A percentile compares a stretch with the other conserved stretches of the same genome.
Evolutionary conservation across 345 rosid species (phyloP).

Genomic region (Alliaria petiolata): DNA sequence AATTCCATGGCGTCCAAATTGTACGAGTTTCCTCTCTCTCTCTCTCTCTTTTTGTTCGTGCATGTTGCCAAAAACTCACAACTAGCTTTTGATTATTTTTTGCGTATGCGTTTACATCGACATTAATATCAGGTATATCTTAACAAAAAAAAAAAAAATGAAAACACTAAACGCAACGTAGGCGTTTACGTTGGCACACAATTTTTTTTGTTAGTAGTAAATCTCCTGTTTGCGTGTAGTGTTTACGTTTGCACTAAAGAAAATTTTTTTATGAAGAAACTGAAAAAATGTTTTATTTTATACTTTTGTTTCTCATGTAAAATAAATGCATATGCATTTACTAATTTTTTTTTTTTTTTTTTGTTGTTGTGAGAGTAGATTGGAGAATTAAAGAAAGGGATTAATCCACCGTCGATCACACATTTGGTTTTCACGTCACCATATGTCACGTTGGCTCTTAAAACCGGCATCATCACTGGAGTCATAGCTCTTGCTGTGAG

Average conservation of each 20-base stretch:
- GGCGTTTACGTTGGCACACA: too few relatives aligned
- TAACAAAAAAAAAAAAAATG: too few relatives aligned
- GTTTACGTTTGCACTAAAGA: too few relatives aligned
- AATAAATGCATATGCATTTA: too few relatives aligned
- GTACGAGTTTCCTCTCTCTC: slow-evolving; percentile 22
- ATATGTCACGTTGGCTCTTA: slow-evolving; percentile 48
- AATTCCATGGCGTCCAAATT: slow-evolving; percentile 75
- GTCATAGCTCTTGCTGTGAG: slow-evolving; percentile 82
- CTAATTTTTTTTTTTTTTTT: too few relatives aligned
- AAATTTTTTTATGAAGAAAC: too few relatives aligned
- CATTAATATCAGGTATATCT: too few relatives aligned
- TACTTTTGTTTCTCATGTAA: too few relatives aligned
- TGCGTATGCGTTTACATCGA: not conserved
- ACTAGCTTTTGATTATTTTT: not conserved
- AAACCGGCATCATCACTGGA: slow-evolving; percentile 79
- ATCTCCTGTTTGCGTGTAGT: too few relatives aligned
- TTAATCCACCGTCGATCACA: slow-evolving; percentile 70
- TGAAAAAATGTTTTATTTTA: too few relatives aligned
- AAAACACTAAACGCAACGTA: not conserved
- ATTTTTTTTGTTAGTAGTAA: too few relatives aligned
- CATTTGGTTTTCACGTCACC: slow-evolving; percentile 55
- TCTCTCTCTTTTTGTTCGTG: not conserved
- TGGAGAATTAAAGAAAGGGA: slow-evolving; percentile 73
- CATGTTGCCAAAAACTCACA: not conserved
- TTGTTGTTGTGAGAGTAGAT: slow-evolving; percentile 42